These are phyloP conservation scores for Physcomitrellopsis africana DNA, from an alignment of 225 moss, liverwort and hornwort genomes.

Conservation along the genomic window DNA sequence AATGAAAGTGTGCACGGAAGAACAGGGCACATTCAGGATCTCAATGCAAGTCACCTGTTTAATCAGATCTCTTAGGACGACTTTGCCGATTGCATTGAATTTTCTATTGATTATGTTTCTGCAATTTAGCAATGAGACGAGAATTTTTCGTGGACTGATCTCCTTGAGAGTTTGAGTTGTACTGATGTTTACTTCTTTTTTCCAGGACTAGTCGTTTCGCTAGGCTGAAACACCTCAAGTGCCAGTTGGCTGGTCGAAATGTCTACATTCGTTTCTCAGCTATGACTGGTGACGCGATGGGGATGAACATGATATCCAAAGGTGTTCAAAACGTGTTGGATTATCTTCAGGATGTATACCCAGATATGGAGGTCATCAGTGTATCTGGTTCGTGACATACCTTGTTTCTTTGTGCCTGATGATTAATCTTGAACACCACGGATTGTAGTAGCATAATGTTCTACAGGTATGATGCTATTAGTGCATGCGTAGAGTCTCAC, in stretches of 20 bases:
- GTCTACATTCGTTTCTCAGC: conserved; percentile 60
- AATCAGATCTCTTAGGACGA: too few species aligned
- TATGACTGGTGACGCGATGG: conserved; percentile 70
- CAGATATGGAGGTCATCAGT: conserved; percentile 68
- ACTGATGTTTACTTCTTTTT: conserved; percentile 21
- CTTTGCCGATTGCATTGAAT: too few species aligned
- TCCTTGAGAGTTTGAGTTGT: background rate
- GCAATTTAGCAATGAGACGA: too few species aligned
- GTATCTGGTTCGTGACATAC: conserved; percentile 51
- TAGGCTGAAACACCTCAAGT: conserved; percentile 57
- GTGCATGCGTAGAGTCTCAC: background rate
- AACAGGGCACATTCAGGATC: too few species aligned
- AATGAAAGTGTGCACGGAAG: too few species aligned
- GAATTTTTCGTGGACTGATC: background rate
- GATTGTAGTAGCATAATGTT: background rate
- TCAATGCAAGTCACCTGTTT: too few species aligned
- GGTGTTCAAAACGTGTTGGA: conserved; percentile 67
- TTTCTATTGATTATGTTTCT: too few species aligned
- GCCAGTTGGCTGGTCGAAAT: conserved; percentile 67
- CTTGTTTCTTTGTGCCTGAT: background rate
- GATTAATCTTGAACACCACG: background rate
- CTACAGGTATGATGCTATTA: background rate
- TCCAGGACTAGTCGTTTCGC: conserved; percentile 70
- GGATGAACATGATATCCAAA: conserved; percentile 79
- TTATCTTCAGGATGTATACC: conserved; percentile 64